Base-by-base conservation (phyloP, 345 rosid species). In the Pistacia integerrima region DNA sequence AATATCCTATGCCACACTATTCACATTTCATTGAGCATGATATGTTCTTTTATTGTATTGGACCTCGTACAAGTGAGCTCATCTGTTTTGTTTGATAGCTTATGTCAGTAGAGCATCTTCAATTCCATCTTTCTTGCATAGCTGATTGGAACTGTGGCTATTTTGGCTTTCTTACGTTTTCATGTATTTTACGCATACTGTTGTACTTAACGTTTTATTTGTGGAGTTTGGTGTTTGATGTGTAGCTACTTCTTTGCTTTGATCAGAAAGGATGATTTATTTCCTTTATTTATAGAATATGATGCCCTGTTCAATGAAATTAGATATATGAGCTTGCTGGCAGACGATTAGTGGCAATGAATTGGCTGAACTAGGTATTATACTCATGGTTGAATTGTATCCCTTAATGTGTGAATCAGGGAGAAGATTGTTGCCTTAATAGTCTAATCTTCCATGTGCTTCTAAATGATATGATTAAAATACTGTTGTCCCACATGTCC, bases 51-150 rank as follows among this genome's bases (percentile, higher is more conserved):
- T 60, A 28, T 16, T 25, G 54, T 35, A 46, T 60, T 72, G 58
- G 48, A 72, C 28, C 46, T 30, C 28, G 46, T 46, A 60, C 67
- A 72, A 72, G 30, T 22, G 54, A 71, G 66, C 18, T 60, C 2
- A 46, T 48, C 11, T 25, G 11, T 73, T 64, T 51, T 63, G 5
- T 63, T 54, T 7, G 30, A 60, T 73, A 18, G 57, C 54, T n/a
- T 57, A 11, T 70, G 74, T 70, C 38, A 38, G 33, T 57, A 4
- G 6, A 36, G 54, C 69, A 20, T 57, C 48, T 33, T 58, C 8
- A 16, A 51, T 44, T 72, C 22, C 38, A 14, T 59, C 35, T 38
- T 72, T 44, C 46, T 63, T n/a, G 30, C 67, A 48, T 62, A 49
- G 44, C 14, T 60, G 20, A 3, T 72, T 72, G 16, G 8, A 8